Base-by-base conservation (phyloP, 179 eudicot genomes). In the Camellia oleifera region DNA sequence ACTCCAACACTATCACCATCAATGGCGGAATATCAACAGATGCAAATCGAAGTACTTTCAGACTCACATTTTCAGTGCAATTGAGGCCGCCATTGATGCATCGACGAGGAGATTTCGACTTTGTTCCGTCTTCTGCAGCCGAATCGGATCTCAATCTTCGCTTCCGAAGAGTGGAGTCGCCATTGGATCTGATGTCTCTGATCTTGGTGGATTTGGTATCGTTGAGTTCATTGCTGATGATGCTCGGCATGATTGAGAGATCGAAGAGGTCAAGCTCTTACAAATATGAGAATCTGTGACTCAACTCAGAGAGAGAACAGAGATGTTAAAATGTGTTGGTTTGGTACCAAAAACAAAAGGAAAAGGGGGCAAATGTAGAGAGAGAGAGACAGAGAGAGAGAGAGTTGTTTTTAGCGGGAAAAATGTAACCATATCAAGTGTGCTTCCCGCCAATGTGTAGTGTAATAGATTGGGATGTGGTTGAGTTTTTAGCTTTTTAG, bases 51-150 rank as follows among this genome's bases (percentile, higher is more conserved):
- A 78, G 71, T 7, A 26, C 8, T 53, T 32, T 32, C 40, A 15
- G 72, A 57, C 88, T 82, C 57, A 89, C 90, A 78, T 79, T 84
- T 67, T 82, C 58, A 26, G 85, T 87, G 72, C 88, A 79, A 26
- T 79, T 77, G 3, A 93, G 92, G 72, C 86, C 86, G 23, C 74
- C 81, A 12, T 44, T 65, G 44, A 82, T 8, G 54, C 83, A 82
- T 8, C 86, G 89, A 23, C 93, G 92, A 50, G 94, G 92, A n/a
- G 92, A 88, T 42, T 89, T 91, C 84, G 81, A 61, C 61, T 79
- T 86, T 76, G 82, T 32, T 32, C 40, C 40, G 17, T 61, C 83
- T 4, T 84, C 85, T 32, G 46, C n/a, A 20, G 83, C 64, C 4
- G 92, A 83, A 75, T 86, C 81, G 18, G 91, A 91, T 54, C 95